A percentile compares a stretch with the other conserved stretches of the same genome.
phyloP scores from a whole-genome alignment of 345 rosid genomes.

The Kandelia obovata region DNA sequence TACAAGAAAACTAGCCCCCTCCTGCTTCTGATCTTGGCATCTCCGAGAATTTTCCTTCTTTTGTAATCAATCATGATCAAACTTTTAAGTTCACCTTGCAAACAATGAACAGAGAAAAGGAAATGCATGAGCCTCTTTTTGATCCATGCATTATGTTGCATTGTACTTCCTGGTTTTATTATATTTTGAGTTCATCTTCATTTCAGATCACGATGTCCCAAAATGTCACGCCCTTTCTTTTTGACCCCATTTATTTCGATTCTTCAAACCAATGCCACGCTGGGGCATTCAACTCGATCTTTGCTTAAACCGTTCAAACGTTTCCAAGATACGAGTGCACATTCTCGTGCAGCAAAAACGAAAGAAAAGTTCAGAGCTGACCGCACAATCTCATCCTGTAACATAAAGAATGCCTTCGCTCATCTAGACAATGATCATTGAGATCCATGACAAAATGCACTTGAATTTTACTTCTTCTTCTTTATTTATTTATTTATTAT shows the following conservation, averaged over 20 bases:
- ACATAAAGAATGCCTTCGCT: not conserved
- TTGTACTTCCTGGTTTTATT: not conserved
- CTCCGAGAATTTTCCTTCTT: not conserved
- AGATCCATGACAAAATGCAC: no score
- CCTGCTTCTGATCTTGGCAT: not conserved
- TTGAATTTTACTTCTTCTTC: no score
- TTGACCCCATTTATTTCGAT: not conserved
- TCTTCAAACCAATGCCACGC: conserved; percentile 4
- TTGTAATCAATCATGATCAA: not conserved
- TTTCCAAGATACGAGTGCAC: not conserved
- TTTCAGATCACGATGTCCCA: conserved; percentile 6
- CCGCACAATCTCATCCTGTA: not conserved
- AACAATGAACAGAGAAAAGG: not conserved
- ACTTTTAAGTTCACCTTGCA: not conserved
- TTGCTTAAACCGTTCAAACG: not conserved
- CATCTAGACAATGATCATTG: not conserved
- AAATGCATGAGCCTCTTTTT: not conserved
- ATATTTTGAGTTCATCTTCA: not conserved
- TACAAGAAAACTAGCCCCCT: not conserved
- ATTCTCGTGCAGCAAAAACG: no score
- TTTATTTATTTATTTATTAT: no score
- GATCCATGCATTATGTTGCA: not conserved
- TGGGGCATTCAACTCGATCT: conserved; percentile 1
- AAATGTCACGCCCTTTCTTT: conserved; percentile 1
- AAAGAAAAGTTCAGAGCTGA: no score